Percentiles rank a stretch among this genome's conserved stretches.
Evolutionary conservation across 345 rosid genomes (phyloP).

Genomic region (Gossypium ekmanianum): DNA sequence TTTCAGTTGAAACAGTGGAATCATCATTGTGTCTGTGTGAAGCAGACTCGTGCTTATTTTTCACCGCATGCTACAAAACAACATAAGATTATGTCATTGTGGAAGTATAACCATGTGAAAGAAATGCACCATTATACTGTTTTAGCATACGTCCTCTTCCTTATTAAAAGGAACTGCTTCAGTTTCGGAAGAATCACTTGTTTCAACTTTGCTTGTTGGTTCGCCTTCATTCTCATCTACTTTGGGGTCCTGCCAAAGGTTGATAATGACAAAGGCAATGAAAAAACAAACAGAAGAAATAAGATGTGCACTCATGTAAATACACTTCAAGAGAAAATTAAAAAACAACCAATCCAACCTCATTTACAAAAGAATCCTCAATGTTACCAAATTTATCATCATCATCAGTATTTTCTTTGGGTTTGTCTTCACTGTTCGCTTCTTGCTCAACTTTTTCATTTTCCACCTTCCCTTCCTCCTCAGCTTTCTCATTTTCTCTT

Average conservation of each 20-base stretch:
- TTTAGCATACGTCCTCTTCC: constrained; percentile 36
- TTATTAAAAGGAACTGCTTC: constrained; percentile 26
- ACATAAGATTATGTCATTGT: constrained; percentile 13
- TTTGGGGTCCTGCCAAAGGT: constrained; percentile 24
- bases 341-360: constrained; percentile 41
- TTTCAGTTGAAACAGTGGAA: constrained; percentile 33
- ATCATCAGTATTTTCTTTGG: constrained; percentile 19
- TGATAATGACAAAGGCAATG: constrained; percentile 4
- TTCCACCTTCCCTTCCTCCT: constrained; percentile 39
- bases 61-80: constrained; percentile 38
- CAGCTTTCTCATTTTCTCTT: constrained; percentile 31
- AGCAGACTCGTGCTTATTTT: constrained; percentile 29
- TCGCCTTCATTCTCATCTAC: constrained; percentile 27
- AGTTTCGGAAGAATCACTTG: constrained; percentile 25
- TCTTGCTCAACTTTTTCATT: constrained; percentile 28
- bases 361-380: constrained; percentile 48
- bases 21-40: constrained; percentile 37
- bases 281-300: constrained; percentile 8
- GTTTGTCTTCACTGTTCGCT: constrained; percentile 29
- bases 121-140: constrained; percentile 10
- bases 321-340: not conserved
- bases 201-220: constrained; percentile 32
- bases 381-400: constrained; percentile 46
- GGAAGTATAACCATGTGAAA: not conserved
- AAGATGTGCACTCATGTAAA: not conserved